Base-by-base conservation (phyloP, 2,329 filamentous ascomycete species). In the Fusarium virguliforme region DNA sequence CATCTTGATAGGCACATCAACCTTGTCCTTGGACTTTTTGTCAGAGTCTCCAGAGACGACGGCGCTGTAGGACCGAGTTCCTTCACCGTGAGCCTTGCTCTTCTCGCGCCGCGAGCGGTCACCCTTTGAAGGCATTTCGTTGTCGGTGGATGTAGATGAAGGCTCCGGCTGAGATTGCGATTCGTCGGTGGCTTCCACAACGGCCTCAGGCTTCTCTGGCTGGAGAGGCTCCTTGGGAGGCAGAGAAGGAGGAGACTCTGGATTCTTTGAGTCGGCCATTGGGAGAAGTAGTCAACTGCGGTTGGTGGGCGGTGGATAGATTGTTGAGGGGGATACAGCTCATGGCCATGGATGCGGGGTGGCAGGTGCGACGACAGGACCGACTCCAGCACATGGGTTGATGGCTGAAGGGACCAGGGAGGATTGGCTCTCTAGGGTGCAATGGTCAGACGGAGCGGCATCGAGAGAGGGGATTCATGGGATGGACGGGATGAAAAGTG, bases 171-270 rank as follows among this genome's bases (percentile, higher is more conserved):
- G 58, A 30, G 35, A 12, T 3, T 35, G 24, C 24, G 32, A 26
- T 22, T 64, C 59, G 32, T 22, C 54, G n/a, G 62, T 41, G 8
- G 8, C 30, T 15, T 57, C 53, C 5, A 18, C 6, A 6, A 6
- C 26, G 10, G 46, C 8, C 13, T 59, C 43, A n/a, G 50, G 4
- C 6, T 46, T 55, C 10, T 41, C 43, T 15, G 34, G 35, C 22
- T 67, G 32, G 10, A 71, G 57, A 30, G 48, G 62, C 26, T 75
- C 58, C 35, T 74, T 75, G 6, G 57, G 58, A 60, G 72, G 74
- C 3, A 64, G 41, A 9, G 53, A 40, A 51, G 69, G 74, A 65
- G 63, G 62, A 26, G 59, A 51, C 8, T 35, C 28, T 48, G 12
- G 53, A 22, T 60, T 60, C 30, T 67, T 62, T 13, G 54, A 35